A percentile compares a stretch with the other conserved stretches of the same genome.
Conservation (phyloP, 2,329 filamentous ascomycete genomes). For the Tympanopsis confertula region DNA sequence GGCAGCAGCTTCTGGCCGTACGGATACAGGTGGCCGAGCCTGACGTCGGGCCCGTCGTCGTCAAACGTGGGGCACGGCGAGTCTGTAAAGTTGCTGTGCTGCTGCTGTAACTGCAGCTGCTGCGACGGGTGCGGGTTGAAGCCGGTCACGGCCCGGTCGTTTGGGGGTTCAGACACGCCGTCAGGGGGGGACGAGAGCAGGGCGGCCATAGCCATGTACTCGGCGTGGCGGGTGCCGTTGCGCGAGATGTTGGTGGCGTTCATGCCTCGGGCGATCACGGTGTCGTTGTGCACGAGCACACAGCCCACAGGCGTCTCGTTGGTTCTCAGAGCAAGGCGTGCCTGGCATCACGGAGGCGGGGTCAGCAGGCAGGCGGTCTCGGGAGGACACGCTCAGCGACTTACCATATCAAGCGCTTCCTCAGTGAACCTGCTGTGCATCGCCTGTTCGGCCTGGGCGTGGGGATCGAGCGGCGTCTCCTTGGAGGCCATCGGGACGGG, state of each 20-base stretch:
- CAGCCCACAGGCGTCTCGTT: conserved; percentile 96
- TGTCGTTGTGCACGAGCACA: conserved; percentile 71
- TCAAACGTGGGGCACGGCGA: conserved; percentile 22
- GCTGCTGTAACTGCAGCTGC: conserved; percentile 4
- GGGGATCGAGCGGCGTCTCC: conserved; percentile 14
- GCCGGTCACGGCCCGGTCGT: conserved; percentile 13
- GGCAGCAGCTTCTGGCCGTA: conserved; percentile 49
- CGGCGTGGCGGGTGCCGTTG: conserved; percentile 86
- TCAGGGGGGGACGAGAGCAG: conserved; percentile 30
- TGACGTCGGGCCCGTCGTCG: conserved; percentile 39
- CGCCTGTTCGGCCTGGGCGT: conserved; percentile 19
- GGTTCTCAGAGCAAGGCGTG: conserved; percentile 68
- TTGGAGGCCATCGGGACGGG: neutral
- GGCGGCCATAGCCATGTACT: conserved; percentile 73
- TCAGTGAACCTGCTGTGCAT: conserved; percentile 60
- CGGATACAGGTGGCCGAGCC: conserved; percentile 43
- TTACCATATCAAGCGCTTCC: conserved; percentile 76
- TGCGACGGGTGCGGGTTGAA: conserved; percentile 6
- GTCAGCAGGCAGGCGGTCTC: neutral
- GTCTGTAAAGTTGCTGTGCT: conserved; percentile 12
- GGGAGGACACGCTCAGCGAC: conserved; percentile 9
- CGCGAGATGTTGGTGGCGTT: conserved; percentile 91
- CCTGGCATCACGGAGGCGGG: conserved; percentile 35
- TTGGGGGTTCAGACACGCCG: conserved; percentile 10
- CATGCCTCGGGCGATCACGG: conserved; percentile 81